Evolutionary conservation across 768 basidiomycete genomes (phyloP), one percentile per base, ranked within the genome.

Genomic region (Suillus variegatus): DNA sequence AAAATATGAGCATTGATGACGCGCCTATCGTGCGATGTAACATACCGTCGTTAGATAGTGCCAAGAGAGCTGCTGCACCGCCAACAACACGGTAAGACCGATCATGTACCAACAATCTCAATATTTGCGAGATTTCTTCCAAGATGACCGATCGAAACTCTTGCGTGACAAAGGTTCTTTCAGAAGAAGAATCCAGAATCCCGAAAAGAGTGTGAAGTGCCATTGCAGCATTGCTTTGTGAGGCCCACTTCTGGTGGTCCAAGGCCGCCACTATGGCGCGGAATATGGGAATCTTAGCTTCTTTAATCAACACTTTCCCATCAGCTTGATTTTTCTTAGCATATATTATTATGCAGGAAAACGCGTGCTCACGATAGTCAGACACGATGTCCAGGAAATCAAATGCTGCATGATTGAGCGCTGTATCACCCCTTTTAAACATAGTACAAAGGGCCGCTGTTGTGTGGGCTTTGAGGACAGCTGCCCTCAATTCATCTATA

Each of bases 401-500:
- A 36, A 61, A 14, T 14, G 51, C 63, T 35, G 63, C 38, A 22
- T 44, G 18, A 56, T 41, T 63, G 12, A 40, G 32, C 1, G 13
- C 38, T 10, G n/a, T 3, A 6, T 25, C 25, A 3, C 63, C 63
- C 32, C 16, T 58, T 32, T 20, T 56, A n/a, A 63, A 60, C 63
- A 63, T 63, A 41, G 35, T 14, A 32, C 32, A 56, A 16, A 63
- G 38, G 54, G 35, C 57, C 6, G 32, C 16, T 13, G 36, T 36
- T 63, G 4, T 60, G 3, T 57, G 40, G 10, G 63, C 63, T 43
- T 44, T 8, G 20, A 61, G 12, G 22, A 63, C 18, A 20, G 56
- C 63, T 14, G 63, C 63, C 58, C 63, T 64, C 18, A 64, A 25
- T 12, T 61, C 63, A 64, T 60, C 63, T 64, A 57, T 63, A 41